Percentiles rank a stretch among this genome's conserved stretches.
Evolutionary conservation across 2,329 filamentous ascomycete species (phyloP).

Genomic region (Magnaporthiopsis incrustans): DNA sequence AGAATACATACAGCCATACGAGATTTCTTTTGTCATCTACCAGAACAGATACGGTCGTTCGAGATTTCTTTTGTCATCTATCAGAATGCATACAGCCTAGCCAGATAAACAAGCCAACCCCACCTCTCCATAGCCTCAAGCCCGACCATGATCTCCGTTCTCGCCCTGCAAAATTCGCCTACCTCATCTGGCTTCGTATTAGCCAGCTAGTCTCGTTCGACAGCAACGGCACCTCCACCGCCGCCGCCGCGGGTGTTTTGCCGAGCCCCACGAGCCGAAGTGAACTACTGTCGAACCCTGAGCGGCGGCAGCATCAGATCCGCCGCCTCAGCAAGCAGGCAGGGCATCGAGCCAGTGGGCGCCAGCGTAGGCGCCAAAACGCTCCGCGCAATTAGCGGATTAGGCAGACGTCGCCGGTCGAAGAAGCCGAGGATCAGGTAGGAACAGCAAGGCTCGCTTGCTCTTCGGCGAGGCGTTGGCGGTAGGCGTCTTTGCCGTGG

Average conservation of each 20-base stretch:
- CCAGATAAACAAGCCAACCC: background rate
- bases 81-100: too few species aligned
- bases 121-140: conserved; percentile 13
- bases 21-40: too few species aligned
- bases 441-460: conserved; percentile 40
- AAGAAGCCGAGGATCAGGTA: conserved; percentile 44
- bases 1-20: too few species aligned
- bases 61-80: too few species aligned
- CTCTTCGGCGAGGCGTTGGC: conserved; percentile 29
- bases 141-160: conserved; percentile 13
- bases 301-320: background rate
- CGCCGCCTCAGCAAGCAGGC: background rate
- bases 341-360: background rate
- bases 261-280: background rate
- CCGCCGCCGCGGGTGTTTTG: background rate
- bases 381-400: too few species aligned
- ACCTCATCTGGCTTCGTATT: conserved; percentile 10
- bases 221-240: background rate
- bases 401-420: conserved; percentile 37
- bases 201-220: conserved; percentile 4
- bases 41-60: too few species aligned
- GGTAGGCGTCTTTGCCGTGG: background rate
- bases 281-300: background rate
- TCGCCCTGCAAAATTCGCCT: conserved; percentile 13
- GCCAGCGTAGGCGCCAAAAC: conserved; percentile 7